These are phyloP conservation scores for Hypoxylon perforatum DNA, from an alignment of 495 filamentous ascomycete genomes.

Conservation along the genomic window DNA sequence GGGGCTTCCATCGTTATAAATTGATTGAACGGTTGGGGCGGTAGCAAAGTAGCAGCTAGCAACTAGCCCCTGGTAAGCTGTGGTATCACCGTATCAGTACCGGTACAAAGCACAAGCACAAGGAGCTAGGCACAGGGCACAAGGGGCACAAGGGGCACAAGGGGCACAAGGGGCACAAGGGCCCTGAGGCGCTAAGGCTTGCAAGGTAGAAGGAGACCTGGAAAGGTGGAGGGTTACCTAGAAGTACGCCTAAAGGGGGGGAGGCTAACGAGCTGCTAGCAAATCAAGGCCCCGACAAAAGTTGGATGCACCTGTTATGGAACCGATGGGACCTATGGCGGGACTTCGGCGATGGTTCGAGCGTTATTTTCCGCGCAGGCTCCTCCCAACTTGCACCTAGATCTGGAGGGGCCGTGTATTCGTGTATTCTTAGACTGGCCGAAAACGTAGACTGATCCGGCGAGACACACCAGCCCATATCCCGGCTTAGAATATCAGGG, in stretches of 20 bases:
- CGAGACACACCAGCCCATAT: conserved; percentile 33
- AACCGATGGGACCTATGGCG: conserved; percentile 19
- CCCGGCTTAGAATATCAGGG: conserved; percentile 5
- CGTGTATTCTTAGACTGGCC: conserved; percentile 20
- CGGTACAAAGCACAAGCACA: no score
- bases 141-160: no score
- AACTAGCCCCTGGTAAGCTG: background rate
- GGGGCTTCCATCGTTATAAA: conserved; percentile 40
- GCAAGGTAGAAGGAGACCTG: background rate
- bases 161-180: no score
- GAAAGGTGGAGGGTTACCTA: background rate
- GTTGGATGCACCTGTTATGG: conserved; percentile 14
- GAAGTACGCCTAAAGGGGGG: background rate
- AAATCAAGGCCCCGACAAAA: conserved; percentile 23
- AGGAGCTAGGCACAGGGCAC: conserved; percentile 6
- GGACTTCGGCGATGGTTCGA: conserved; percentile 30
- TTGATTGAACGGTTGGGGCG: conserved; percentile 30
- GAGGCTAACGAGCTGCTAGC: conserved; percentile 1
- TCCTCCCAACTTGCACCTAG: conserved; percentile 21
- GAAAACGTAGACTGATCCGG: conserved; percentile 34
- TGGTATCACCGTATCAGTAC: background rate
- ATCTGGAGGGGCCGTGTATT: conserved; percentile 4
- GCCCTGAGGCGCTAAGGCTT: no score
- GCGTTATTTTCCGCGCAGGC: conserved; percentile 35
- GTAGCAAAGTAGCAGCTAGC: no score